These are phyloP conservation scores for Metarhizium album DNA, from an alignment of 2,329 filamentous ascomycete species.

Conservation along the genomic window DNA sequence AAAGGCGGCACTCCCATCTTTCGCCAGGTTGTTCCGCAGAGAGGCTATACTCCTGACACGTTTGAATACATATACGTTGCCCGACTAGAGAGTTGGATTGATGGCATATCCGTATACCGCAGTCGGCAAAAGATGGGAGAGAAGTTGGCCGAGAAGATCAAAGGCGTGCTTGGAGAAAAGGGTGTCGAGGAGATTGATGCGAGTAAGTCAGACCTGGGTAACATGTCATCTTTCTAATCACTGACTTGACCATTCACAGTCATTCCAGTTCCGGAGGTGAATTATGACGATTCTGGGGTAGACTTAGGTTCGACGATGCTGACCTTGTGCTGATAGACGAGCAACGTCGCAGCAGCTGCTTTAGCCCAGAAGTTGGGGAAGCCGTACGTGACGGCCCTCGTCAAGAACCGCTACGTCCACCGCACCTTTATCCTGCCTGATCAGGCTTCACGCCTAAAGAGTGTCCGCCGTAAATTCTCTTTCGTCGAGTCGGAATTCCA, in stretches of 20 bases:
- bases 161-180: constrained; percentile 54
- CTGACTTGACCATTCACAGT: constrained; percentile 28
- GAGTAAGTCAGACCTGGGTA: constrained; percentile 9
- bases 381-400: constrained; percentile 70
- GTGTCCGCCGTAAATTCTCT: constrained; percentile 81
- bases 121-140: constrained; percentile 80
- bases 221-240: constrained; percentile 7
- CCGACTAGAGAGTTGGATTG: constrained; percentile 70
- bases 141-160: constrained; percentile 65
- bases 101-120: constrained; percentile 78
- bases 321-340: constrained; percentile 41
- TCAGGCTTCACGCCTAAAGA: constrained; percentile 57
- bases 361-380: constrained; percentile 67
- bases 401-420: constrained; percentile 52
- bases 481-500: constrained; percentile 79
- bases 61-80: constrained; percentile 88
- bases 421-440: constrained; percentile 13
- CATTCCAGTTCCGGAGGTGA: constrained; percentile 55
- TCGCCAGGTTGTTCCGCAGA: constrained; percentile 57
- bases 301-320: constrained; percentile 1
- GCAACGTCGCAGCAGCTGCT: constrained; percentile 67
- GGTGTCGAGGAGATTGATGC: constrained; percentile 68
- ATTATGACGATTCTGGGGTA: not conserved
- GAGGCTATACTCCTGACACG: constrained; percentile 63
- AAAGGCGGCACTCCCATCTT: constrained; percentile 68